A percentile compares a stretch with the other conserved stretches of the same genome.
phyloP scores from a whole-genome alignment of 345 rosid genomes.

The Angophora floribunda region DNA sequence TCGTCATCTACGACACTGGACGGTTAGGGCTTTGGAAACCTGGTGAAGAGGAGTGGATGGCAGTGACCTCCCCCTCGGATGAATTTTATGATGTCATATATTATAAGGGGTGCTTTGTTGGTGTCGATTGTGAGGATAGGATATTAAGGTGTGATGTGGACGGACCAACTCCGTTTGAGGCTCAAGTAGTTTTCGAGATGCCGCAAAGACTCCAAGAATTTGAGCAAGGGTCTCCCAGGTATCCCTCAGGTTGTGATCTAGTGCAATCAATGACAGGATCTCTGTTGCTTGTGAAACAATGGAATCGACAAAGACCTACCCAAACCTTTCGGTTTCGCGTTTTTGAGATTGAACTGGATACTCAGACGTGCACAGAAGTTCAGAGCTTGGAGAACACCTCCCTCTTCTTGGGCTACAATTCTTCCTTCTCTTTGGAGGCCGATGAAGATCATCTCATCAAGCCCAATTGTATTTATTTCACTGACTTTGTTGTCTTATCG shows the following conservation, averaged over 20 bases:
- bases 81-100: neutral
- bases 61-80: rapidly evolving
- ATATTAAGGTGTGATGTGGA: neutral
- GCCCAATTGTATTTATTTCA: neutral
- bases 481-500: neutral
- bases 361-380: neutral
- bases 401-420: neutral
- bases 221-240: neutral
- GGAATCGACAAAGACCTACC: neutral
- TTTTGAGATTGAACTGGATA: neutral
- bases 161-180: neutral
- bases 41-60: neutral
- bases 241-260: neutral
- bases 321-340: neutral
- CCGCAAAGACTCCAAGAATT: neutral
- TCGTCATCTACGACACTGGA: neutral
- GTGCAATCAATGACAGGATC: neutral
- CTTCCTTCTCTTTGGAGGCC: neutral
- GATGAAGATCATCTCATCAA: neutral
- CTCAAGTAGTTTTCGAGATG: neutral
- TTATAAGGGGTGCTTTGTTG: neutral
- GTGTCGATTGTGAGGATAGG: neutral
- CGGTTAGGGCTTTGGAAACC: neutral
- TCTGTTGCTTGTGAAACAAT: neutral
- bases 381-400: neutral